A percentile compares a stretch with the other conserved stretches of the same genome.
Evolutionary conservation across 257 asterid genomes (phyloP).

Genomic region (Penstemon barbatus): DNA sequence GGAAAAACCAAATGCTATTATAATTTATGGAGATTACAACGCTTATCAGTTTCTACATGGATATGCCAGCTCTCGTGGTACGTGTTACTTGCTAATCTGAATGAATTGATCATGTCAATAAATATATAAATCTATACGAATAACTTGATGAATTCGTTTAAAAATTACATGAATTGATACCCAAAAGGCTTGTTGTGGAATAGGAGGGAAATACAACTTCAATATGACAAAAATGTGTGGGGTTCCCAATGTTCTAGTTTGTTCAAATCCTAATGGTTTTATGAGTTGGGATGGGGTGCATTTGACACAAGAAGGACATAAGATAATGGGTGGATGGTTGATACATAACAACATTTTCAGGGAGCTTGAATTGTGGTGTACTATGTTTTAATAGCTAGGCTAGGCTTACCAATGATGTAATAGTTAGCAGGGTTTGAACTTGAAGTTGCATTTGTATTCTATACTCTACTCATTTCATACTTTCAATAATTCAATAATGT

Average conservation of each 20-base stretch:
- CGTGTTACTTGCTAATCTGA: too few species aligned
- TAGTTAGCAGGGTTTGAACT: too few species aligned
- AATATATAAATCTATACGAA: conserved; percentile 6
- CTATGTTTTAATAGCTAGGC: too few species aligned
- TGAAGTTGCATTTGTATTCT: too few species aligned
- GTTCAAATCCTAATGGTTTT: conserved; percentile 18
- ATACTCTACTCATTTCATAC: too few species aligned
- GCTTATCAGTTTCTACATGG: conserved; percentile 8
- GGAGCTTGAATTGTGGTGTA: too few species aligned
- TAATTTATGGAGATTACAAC: conserved; percentile 31
- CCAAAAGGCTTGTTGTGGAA: conserved; percentile 30
- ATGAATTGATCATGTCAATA: too few species aligned
- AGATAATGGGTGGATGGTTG: too few species aligned
- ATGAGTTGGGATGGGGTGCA: background rate
- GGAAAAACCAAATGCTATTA: conserved; percentile 11
- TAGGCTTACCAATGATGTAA: too few species aligned
- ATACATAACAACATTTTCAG: too few species aligned
- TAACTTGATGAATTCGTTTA: background rate
- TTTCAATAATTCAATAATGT: too few species aligned
- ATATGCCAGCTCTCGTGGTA: background rate
- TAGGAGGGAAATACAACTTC: conserved; percentile 31
- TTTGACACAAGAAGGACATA: too few species aligned
- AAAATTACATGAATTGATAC: background rate
- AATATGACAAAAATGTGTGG: conserved; percentile 28
- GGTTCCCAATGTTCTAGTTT: background rate